These are phyloP conservation scores for Gossypium schwendimanii DNA, from an alignment of 441 rosid species.

Conservation along the genomic window DNA sequence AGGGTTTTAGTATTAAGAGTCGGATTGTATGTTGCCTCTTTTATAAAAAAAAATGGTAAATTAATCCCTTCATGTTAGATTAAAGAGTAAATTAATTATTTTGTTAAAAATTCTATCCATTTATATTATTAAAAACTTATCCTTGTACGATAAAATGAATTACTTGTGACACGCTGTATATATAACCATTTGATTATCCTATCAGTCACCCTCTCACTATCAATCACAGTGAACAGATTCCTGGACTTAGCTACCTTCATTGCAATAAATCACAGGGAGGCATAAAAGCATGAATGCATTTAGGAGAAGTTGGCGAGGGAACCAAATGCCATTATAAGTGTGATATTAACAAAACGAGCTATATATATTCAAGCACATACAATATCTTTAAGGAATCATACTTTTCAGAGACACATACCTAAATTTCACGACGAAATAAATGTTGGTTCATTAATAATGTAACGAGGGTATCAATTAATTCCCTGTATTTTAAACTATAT, in stretches of 20 bases:
- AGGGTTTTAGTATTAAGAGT: too few relatives aligned
- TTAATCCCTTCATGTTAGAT: too few relatives aligned
- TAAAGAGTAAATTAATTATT: too few relatives aligned
- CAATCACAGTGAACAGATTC: neutral
- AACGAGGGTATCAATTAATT: neutral
- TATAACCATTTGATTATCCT: too few relatives aligned
- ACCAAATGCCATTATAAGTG: neutral
- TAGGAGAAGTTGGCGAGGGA: neutral
- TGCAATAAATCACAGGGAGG: neutral
- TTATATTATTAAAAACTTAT: too few relatives aligned
- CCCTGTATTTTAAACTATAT: neutral
- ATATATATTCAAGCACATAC: neutral
- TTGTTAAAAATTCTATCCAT: too few relatives aligned
- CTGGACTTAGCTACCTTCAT: neutral
- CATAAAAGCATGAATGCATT: conserved; percentile 10
- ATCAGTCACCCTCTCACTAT: too few relatives aligned
- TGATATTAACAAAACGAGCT: neutral
- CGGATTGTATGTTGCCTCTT: too few relatives aligned
- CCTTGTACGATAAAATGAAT: too few relatives aligned
- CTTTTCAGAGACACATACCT: neutral
- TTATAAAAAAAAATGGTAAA: too few relatives aligned
- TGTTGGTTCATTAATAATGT: neutral
- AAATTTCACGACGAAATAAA: neutral
- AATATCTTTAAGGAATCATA: neutral
- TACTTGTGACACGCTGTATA: too few relatives aligned